These are phyloP conservation scores for Fusarium beomiforme DNA, from an alignment of 2,329 filamentous ascomycete species.

Conservation along the genomic window DNA sequence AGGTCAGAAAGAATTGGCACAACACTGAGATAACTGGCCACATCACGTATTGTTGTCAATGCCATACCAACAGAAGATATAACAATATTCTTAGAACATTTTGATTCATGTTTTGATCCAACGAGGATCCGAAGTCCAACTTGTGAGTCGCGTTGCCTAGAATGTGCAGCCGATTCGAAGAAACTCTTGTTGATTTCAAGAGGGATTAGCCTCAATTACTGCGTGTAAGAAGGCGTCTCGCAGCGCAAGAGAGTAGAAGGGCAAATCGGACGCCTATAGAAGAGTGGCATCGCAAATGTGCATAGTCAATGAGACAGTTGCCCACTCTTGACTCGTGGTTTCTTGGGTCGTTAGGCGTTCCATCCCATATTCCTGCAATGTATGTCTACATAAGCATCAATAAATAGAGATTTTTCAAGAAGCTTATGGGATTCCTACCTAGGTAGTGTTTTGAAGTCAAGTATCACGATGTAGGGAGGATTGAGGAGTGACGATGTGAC, in stretches of 20 bases:
- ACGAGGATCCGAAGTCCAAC: background rate
- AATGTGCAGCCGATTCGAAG: background rate
- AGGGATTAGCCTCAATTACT: background rate
- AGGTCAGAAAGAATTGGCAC: background rate
- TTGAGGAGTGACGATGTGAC: background rate
- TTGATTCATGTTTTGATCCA: background rate
- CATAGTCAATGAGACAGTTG: background rate
- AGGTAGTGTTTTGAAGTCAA: background rate
- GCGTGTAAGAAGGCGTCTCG: background rate
- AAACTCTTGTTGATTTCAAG: too few relatives aligned
- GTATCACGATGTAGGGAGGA: background rate
- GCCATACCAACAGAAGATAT: background rate
- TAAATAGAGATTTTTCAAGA: too few relatives aligned
- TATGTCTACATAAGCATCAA: too few relatives aligned
- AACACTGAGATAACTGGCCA: background rate
- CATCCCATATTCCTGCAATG: background rate
- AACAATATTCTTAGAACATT: background rate
- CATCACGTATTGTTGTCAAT: background rate
- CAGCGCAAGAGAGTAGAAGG: rapidly evolving
- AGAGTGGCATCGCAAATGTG: background rate
- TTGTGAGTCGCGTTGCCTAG: too few relatives aligned
- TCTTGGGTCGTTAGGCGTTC: background rate
- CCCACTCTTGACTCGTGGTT: background rate
- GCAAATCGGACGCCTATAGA: background rate
- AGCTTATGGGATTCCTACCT: too few relatives aligned